phyloP scores from a whole-genome alignment of 1,139 yeast species.

The Martiniozyma asiatica region DNA sequence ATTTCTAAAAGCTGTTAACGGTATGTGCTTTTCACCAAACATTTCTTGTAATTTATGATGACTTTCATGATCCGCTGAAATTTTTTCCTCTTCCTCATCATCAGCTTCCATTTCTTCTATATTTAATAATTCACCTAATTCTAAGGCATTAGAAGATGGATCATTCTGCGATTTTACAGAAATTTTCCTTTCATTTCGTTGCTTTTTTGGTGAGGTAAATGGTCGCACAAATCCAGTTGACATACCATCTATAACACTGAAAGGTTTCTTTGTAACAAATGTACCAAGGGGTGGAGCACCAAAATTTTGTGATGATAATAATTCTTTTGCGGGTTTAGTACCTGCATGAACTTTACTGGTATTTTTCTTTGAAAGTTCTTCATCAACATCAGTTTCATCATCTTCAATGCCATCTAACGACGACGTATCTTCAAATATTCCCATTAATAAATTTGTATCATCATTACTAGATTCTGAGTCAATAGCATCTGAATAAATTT shows the following conservation, averaged over 20 bases:
- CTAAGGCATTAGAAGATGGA: slow-evolving; percentile 29
- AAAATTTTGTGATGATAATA: slow-evolving; percentile 71
- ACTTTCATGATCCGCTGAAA: slow-evolving; percentile 5
- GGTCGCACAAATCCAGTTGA: slow-evolving; percentile 69
- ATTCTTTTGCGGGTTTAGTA: slow-evolving; percentile 76
- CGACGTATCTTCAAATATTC: slow-evolving; percentile 19
- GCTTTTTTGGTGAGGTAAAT: slow-evolving; percentile 7
- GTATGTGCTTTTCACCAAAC: slow-evolving; percentile 49
- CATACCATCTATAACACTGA: slow-evolving; percentile 88
- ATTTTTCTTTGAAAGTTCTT: slow-evolving; percentile 56
- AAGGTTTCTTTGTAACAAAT: slow-evolving; percentile 77
- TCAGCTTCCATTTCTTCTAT: slow-evolving; percentile 50
- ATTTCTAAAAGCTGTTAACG: slow-evolving; percentile 82
- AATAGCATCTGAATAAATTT: slow-evolving; percentile 14
- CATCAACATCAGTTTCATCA: slow-evolving; percentile 89
- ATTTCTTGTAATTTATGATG: slow-evolving; percentile 7
- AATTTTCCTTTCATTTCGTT: not conserved
- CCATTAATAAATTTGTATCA: slow-evolving; percentile 20
- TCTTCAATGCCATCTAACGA: slow-evolving; percentile 26
- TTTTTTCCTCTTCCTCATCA: slow-evolving; percentile 21
- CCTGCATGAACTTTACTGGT: slow-evolving; percentile 43
- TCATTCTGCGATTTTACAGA: slow-evolving; percentile 1
- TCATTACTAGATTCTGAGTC: slow-evolving; percentile 18
- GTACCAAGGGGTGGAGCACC: slow-evolving; percentile 89
- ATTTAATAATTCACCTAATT: slow-evolving; percentile 75